A percentile compares a stretch with the other conserved stretches of the same genome.
These are phyloP conservation scores for Herpetomonas samuelpessoai DNA, from an alignment of 208 protist species.

Conservation along the genomic window DNA sequence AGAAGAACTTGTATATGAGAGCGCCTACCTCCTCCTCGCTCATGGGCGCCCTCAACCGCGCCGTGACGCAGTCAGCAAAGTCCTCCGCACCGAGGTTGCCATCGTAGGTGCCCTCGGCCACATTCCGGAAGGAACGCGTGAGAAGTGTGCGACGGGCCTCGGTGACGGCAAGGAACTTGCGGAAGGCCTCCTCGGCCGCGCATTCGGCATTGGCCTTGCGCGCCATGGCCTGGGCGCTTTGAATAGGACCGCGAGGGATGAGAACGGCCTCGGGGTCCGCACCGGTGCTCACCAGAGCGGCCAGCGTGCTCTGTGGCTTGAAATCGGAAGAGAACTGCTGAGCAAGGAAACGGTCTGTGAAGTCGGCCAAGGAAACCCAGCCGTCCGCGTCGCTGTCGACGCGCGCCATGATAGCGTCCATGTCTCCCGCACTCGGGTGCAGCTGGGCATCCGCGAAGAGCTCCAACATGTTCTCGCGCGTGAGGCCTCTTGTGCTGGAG, in stretches of 20 bases:
- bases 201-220: conserved; percentile 24
- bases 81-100: conserved; percentile 74
- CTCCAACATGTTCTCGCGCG: conserved; percentile 46
- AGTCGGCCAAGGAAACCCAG: conserved; percentile 77
- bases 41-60: conserved; percentile 63
- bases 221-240: conserved; percentile 39
- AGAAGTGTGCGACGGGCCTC: conserved; percentile 75
- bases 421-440: conserved; percentile 34
- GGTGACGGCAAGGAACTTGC: conserved; percentile 66
- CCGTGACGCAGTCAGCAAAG: conserved; percentile 51
- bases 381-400: conserved; percentile 78
- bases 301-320: conserved; percentile 30
- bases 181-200: conserved; percentile 56
- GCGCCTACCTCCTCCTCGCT: conserved; percentile 65
- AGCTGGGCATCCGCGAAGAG: conserved; percentile 57
- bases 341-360: conserved; percentile 72
- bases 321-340: conserved; percentile 84
- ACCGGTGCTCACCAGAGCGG: conserved; percentile 21
- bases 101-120: conserved; percentile 64
- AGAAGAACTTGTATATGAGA: conserved; percentile 85
- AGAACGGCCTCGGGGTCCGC: conserved; percentile 14
- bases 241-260: conserved; percentile 34
- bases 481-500: conserved; percentile 51
- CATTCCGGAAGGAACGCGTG: conserved; percentile 59
- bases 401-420: conserved; percentile 55